Conservation (phyloP, 2,329 filamentous ascomycete genomes). For the Neospermospora avenae region DNA sequence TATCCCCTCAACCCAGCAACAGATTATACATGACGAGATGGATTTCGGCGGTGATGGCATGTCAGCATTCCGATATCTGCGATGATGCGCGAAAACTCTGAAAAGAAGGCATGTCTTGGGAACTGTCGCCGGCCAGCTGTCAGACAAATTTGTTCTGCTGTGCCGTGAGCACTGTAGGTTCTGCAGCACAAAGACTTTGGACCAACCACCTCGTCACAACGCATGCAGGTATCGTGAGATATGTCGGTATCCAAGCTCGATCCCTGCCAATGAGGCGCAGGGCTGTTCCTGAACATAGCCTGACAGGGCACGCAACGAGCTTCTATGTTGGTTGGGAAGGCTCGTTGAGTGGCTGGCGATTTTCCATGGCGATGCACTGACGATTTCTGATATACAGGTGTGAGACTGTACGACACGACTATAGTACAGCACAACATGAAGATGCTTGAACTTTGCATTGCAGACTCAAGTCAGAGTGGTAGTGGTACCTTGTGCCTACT, state of each 20-base stretch:
- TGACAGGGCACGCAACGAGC: slow-evolving; percentile 1
- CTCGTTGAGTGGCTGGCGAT: slow-evolving; percentile 9
- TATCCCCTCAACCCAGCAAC: neutral
- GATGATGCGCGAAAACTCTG: neutral
- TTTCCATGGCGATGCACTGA: neutral
- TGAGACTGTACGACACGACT: neutral
- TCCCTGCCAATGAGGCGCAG: slow-evolving; percentile 12
- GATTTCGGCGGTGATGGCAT: neutral
- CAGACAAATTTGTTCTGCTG: slow-evolving; percentile 1
- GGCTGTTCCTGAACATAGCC: slow-evolving; percentile 2
- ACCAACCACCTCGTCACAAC: slow-evolving; percentile 13
- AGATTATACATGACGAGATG: neutral
- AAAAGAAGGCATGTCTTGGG: slow-evolving; percentile 1
- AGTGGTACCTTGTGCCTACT: no score
- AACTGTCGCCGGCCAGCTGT: slow-evolving; percentile 10
- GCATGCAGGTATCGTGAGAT: slow-evolving; percentile 10
- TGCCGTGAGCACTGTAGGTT: neutral
- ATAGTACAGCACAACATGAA: neutral
- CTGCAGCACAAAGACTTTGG: slow-evolving; percentile 3
- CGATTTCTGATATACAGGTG: neutral
- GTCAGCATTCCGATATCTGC: neutral
- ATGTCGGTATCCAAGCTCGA: neutral
- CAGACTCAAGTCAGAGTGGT: neutral
- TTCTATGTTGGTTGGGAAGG: neutral
- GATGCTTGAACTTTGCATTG: neutral